Evolutionary conservation across 495 filamentous ascomycete genomes (phyloP), one percentile per base, ranked within the genome.

Genomic region (Baudoinia panamericana): DNA sequence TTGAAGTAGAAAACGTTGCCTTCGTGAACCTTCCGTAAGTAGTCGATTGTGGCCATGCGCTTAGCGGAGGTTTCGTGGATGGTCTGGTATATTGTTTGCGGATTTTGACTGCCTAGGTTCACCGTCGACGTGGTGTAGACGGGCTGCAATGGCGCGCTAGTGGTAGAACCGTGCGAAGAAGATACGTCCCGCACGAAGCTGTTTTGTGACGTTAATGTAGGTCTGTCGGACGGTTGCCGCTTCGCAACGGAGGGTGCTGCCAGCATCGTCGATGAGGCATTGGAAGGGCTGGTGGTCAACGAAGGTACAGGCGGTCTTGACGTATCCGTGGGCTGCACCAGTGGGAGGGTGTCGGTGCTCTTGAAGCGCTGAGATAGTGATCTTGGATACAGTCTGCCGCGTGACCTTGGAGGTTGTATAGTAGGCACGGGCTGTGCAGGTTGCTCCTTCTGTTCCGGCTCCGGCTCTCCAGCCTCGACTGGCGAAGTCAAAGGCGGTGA

Each of bases 1-100:
- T 94, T 94, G 61, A 94, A 94, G 86, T 88, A 96, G 65, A 93
- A 95, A 17, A 93, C 76, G 36, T 80, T 79, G 34, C 92, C 88
- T 13, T 36, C 43, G 21, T 62, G 93, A 82, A 83, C 79, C 63
- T 92, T 94, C 36, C 85, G 72, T 34, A 99, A 61, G 51, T 96
- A 99, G 53, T 92, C 84, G 20, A 99, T 56, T 0, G 92, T 99
- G n/a, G 86, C 84, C 64, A 96, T 93, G 48, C 90, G 71, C 66
- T 95, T 99, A 16, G 82, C 78, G 6, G 82, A 79, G 56, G 80
- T 75, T 22, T 95, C 87, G 31, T 90, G 81, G 29, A 99, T 83
- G 44, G 92, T 82, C 56, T 85, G 78, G 57, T 84, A 87, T 28
- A 80, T 67, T 24, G 66, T 63, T 31, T 70, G 64, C 12, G 81